These are phyloP conservation scores for Quercus variabilis DNA, from an alignment of 306 rosid species.

Conservation along the genomic window DNA sequence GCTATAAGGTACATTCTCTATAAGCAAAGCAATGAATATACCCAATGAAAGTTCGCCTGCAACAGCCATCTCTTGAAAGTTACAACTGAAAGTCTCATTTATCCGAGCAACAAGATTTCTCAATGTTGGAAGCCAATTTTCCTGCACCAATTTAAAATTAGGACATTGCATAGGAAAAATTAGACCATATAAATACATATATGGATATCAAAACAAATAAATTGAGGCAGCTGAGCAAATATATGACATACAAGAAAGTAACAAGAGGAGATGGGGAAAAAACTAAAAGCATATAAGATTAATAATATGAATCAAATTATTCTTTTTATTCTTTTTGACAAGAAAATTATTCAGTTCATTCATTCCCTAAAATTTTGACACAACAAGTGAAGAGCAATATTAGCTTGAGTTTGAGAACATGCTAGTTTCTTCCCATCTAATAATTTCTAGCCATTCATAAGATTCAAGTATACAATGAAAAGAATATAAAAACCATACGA, in stretches of 20 bases:
- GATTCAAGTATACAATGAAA: neutral
- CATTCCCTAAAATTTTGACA: neutral
- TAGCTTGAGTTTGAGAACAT: neutral
- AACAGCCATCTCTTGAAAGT: slow-evolving; percentile 97
- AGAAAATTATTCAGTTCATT: no score
- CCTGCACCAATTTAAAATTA: slow-evolving; percentile 39
- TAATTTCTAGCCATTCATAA: neutral
- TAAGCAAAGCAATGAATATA: slow-evolving; percentile 22
- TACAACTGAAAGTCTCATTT: slow-evolving; percentile 71
- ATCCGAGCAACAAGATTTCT: slow-evolving; percentile 80
- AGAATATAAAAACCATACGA: neutral
- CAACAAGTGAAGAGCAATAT: neutral
- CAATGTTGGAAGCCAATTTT: slow-evolving; percentile 81
- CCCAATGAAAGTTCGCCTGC: slow-evolving; percentile 96
- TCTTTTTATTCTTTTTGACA: no score
- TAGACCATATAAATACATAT: no score
- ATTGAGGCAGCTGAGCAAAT: neutral
- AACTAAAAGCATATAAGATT: neutral
- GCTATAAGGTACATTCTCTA: slow-evolving; percentile 5
- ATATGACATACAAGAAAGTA: neutral
- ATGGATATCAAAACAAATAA: neutral
- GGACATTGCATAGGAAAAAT: neutral
- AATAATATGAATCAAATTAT: neutral
- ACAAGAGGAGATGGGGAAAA: neutral
- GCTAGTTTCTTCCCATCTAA: neutral